A percentile compares a stretch with the other conserved stretches of the same genome.
These are phyloP conservation scores for Borovskyia barvae DNA, from an alignment of 208 protist genomes.

Conservation along the genomic window DNA sequence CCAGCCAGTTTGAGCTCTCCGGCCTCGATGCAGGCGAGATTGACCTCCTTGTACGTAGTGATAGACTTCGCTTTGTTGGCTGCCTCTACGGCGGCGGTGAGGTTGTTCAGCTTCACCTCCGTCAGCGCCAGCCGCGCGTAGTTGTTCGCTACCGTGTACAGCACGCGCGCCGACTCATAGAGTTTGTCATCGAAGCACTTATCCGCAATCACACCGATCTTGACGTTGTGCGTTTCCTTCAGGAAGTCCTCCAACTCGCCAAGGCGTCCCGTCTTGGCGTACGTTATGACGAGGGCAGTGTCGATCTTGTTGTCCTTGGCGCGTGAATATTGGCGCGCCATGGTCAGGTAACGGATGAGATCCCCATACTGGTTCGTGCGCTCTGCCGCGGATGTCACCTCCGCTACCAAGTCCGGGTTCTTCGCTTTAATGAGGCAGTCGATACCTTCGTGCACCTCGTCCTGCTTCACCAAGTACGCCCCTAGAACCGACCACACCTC, in stretches of 20 bases:
- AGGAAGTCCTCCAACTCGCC: constrained; percentile 99
- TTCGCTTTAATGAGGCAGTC: constrained; percentile 98
- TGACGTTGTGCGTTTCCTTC: constrained; percentile 95
- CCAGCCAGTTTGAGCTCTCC: constrained; percentile 98
- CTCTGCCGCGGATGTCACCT: constrained; percentile 94
- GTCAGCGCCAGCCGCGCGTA: constrained; percentile 95
- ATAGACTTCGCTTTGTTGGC: constrained; percentile 98
- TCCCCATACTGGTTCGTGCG: constrained; percentile 91
- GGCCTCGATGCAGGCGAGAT: constrained; percentile 97
- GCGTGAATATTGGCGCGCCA: constrained; percentile 94
- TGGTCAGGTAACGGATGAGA: constrained; percentile 98
- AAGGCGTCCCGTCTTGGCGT: constrained; percentile 96
- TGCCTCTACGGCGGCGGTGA: constrained; percentile 96
- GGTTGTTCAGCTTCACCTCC: constrained; percentile 95
- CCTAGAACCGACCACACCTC: constrained; percentile 96
- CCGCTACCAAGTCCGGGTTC: constrained; percentile 91
- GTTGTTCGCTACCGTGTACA: constrained; percentile 98
- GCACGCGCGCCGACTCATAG: constrained; percentile 97
- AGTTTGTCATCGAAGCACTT: constrained; percentile 97
- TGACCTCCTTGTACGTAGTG: constrained; percentile 96
- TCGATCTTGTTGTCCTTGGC: constrained; percentile 95
- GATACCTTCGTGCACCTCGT: constrained; percentile 95
- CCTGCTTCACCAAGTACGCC: constrained; percentile 91
- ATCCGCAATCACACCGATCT: constrained; percentile 96
- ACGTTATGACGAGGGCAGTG: constrained; percentile 97